Conservation (phyloP, 106 monocot genomes). For the Phalaenopsis aphrodite region DNA sequence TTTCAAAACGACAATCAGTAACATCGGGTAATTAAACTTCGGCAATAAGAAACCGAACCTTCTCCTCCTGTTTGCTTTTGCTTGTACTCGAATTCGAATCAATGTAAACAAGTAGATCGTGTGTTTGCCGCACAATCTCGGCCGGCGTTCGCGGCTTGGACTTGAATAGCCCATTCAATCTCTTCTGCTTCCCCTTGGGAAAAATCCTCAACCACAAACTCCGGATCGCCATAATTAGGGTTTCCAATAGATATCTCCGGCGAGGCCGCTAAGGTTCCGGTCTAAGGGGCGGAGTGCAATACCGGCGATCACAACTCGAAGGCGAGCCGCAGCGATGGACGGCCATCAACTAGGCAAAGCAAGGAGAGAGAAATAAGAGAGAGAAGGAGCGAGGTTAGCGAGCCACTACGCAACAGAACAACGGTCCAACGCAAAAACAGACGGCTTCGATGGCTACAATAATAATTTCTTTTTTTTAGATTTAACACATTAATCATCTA, state of each 20-base stretch:
- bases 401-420: background rate
- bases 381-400: background rate
- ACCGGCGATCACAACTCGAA: background rate
- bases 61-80: conserved; percentile 63
- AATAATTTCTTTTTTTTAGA: too few relatives aligned
- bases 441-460: background rate
- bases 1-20: background rate
- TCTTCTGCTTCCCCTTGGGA: background rate
- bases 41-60: conserved; percentile 28
- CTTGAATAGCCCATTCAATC: conserved; percentile 87
- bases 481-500: too few relatives aligned
- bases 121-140: conserved; percentile 61
- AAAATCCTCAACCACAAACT: background rate
- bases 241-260: background rate
- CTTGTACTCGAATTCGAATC: conserved; percentile 29
- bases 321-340: background rate
- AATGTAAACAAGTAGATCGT: conserved; percentile 50
- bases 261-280: background rate
- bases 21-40: background rate
- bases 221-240: background rate
- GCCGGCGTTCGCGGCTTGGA: conserved; percentile 73
- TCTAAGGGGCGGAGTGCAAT: background rate
- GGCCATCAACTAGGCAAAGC: background rate
- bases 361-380: background rate
- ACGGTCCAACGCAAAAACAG: background rate